Evolutionary conservation across 2,329 filamentous ascomycete species (phyloP).

Genomic region (Neurospora sp.): DNA sequence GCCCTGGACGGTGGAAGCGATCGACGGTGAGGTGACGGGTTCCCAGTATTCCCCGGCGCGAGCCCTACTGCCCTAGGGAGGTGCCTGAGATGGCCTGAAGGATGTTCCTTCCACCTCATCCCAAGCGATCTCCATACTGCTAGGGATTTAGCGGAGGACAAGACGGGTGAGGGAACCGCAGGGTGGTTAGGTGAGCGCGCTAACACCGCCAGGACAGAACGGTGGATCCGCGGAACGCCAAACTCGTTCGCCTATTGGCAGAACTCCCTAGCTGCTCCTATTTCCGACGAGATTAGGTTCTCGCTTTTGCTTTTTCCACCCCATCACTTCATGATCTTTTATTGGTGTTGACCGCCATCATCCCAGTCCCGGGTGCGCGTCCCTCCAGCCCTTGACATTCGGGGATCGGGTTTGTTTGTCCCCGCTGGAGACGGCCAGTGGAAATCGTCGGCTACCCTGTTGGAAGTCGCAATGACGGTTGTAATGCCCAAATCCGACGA

Average conservation of each 20-base stretch:
- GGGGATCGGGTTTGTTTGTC: background rate
- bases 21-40: background rate
- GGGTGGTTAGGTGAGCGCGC: background rate
- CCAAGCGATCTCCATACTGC: background rate
- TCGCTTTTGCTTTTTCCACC: background rate
- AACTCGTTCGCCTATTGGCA: background rate
- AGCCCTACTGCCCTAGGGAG: background rate
- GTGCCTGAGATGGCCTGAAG: background rate
- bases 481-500: background rate
- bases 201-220: background rate
- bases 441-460: background rate
- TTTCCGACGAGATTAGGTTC: background rate
- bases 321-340: background rate
- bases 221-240: background rate
- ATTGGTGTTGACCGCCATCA: background rate
- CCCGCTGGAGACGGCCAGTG: background rate
- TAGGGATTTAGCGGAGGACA: background rate
- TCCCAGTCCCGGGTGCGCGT: background rate
- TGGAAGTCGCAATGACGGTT: background rate
- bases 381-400: background rate
- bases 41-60: background rate
- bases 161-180: background rate
- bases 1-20: background rate
- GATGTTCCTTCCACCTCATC: background rate
- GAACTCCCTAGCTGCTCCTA: background rate